These are phyloP conservation scores for Talaromyces sp. DNA, from an alignment of 2,329 filamentous ascomycete species.

Conservation along the genomic window DNA sequence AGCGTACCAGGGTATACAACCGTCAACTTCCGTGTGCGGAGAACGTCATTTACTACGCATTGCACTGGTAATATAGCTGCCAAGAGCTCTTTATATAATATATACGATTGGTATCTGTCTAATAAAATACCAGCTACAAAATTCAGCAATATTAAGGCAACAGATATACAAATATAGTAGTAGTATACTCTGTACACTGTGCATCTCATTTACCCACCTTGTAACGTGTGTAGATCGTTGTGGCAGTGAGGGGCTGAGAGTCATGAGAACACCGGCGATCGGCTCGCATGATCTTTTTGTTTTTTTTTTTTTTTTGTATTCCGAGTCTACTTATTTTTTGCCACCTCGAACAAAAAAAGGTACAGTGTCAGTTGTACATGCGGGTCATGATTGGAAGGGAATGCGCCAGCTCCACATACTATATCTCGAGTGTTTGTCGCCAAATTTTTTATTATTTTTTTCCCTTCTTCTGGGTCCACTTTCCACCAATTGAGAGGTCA, in stretches of 20 bases:
- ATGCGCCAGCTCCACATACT: neutral
- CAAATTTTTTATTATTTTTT: neutral
- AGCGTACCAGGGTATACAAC: neutral
- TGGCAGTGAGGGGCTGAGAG: neutral
- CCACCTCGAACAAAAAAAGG: neutral
- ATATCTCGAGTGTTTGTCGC: neutral
- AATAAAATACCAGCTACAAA: neutral
- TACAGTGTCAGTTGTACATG: neutral
- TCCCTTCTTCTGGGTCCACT: neutral
- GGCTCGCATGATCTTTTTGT: neutral
- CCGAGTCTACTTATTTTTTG: neutral
- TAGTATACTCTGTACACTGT: neutral
- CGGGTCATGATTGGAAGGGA: neutral
- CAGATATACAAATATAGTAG: neutral
- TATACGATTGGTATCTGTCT: neutral
- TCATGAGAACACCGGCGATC: neutral
- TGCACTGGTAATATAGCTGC: too few species aligned
- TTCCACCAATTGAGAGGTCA: neutral
- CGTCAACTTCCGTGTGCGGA: neutral
- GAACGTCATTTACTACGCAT: neutral
- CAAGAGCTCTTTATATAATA: too few species aligned
- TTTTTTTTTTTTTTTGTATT: neutral
- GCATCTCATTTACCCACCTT: neutral
- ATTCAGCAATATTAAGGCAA: neutral
- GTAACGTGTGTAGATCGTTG: neutral